A percentile compares a stretch with the other conserved stretches of the same genome.
Evolutionary conservation across 164 flowering plant genomes (phyloP).

Genomic region (grape (Vitis vinifera)): ASM3070453v1 NC_081812.1:19307001-19307500

Average conservation of each 20-base stretch:
- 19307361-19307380: neutral
- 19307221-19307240: neutral
- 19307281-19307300: no score
- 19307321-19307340: no score
- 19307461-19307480: no score
- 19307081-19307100: neutral
- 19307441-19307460: no score
- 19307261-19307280: no score
- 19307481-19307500: no score
- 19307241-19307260: no score
- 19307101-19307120: conserved; percentile 1
- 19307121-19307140: neutral
- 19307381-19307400: neutral
- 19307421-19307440: no score
- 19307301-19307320: no score
- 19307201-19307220: neutral
- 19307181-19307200: neutral
- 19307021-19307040: conserved; percentile 1
- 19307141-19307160: neutral
- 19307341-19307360: neutral
- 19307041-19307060: conserved; percentile 4
- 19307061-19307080: neutral
- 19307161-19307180: neutral
- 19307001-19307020: conserved; percentile 50
- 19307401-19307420: neutral